These are phyloP conservation scores for Allium fistulosum DNA, from an alignment of 106 monocot species.

Conservation along the genomic window DNA sequence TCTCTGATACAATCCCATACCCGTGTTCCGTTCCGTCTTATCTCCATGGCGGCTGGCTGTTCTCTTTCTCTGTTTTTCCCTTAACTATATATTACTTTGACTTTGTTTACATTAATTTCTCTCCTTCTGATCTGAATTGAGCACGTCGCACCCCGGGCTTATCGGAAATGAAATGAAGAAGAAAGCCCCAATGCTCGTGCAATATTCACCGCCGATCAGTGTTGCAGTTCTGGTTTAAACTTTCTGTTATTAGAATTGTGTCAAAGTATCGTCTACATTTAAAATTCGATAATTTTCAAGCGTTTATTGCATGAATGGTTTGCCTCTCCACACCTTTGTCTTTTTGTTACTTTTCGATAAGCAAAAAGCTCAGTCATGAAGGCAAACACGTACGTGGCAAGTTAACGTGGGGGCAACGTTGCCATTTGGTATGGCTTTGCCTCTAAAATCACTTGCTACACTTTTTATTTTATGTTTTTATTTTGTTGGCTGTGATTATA, in stretches of 20 bases:
- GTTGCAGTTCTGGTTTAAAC: slow-evolving; percentile 26
- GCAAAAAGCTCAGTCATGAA: slow-evolving; percentile 13
- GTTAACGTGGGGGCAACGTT: slow-evolving; percentile 11
- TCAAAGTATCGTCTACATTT: slow-evolving; percentile 30
- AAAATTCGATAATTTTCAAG: too few species aligned
- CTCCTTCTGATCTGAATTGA: background rate
- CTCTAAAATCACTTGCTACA: slow-evolving; percentile 16
- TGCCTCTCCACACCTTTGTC: slow-evolving; percentile 14
- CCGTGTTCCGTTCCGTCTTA: too few species aligned
- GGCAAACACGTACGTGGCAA: background rate
- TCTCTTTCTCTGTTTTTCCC: too few species aligned
- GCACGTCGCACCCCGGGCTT: slow-evolving; percentile 40
- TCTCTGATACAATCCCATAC: too few species aligned
- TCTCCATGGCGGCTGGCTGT: too few species aligned
- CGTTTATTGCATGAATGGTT: background rate
- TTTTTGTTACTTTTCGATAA: slow-evolving; percentile 5
- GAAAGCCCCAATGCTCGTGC: slow-evolving; percentile 20
- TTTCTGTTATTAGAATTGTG: slow-evolving; percentile 18
- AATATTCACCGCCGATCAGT: slow-evolving; percentile 18
- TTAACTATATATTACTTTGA: too few species aligned
- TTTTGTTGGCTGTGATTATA: slow-evolving; percentile 32
- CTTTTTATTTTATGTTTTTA: background rate
- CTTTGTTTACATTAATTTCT: background rate
- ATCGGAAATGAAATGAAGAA: slow-evolving; percentile 12
- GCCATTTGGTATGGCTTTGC: slow-evolving; percentile 8